A percentile compares a stretch with the other conserved stretches of the same genome.
Conservation (phyloP, 345 rosid species). For the sweet orange (Citrus sinensis) region DNA sequence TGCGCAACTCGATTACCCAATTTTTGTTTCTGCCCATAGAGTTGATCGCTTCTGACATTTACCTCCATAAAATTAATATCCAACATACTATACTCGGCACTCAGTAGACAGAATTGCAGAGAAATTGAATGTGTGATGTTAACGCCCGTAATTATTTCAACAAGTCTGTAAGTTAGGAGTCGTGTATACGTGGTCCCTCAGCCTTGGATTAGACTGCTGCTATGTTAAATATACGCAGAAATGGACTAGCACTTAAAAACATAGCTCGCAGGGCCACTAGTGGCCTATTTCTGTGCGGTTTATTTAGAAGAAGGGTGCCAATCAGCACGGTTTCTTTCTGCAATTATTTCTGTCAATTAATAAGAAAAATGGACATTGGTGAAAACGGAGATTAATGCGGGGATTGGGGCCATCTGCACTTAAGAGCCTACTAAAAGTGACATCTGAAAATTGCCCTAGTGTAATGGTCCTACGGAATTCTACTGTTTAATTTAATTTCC, state of each 20-base stretch:
- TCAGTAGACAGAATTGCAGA: neutral
- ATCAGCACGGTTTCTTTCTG: neutral
- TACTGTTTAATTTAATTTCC: neutral
- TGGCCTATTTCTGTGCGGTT: neutral
- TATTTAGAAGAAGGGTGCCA: neutral
- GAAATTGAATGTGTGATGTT: too few species aligned
- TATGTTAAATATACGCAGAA: neutral
- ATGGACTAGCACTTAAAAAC: neutral
- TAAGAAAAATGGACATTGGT: neutral
- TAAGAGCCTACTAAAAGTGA: neutral
- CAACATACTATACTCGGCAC: neutral
- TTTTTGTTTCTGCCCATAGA: too few species aligned
- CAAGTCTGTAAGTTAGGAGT: neutral
- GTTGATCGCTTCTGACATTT: too few species aligned
- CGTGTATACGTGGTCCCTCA: too few species aligned
- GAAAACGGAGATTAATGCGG: neutral
- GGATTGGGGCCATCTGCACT: neutral
- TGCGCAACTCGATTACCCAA: too few species aligned
- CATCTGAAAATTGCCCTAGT: neutral
- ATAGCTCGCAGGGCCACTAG: neutral
- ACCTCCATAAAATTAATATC: neutral
- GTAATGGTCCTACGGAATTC: neutral
- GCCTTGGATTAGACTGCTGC: neutral
- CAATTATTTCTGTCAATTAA: slow-evolving; percentile 1
- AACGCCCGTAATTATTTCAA: neutral